Conservation (phyloP, 1,284 basidiomycete species). For the Fomitopsis schrenkii region DNA sequence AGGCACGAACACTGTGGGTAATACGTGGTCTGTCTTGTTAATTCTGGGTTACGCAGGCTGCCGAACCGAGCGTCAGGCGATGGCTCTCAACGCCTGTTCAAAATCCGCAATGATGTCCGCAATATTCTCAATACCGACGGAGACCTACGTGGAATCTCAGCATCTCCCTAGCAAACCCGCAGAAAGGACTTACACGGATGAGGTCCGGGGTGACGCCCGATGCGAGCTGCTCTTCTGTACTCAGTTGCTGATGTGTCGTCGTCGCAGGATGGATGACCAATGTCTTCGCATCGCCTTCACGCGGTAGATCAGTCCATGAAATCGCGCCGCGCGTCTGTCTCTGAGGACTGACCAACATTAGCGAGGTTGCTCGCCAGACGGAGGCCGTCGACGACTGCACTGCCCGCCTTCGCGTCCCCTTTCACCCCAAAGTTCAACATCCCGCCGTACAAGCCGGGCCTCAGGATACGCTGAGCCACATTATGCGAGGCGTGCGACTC, state of each 20-base stretch:
- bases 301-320: background rate
- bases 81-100: slow-evolving; percentile 47
- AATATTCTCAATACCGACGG: slow-evolving; percentile 80
- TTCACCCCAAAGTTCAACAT: slow-evolving; percentile 82
- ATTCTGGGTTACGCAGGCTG: no score
- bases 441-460: slow-evolving; percentile 66
- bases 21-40: no score
- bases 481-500: slow-evolving; percentile 59
- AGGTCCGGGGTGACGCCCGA: slow-evolving; percentile 81
- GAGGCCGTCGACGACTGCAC: slow-evolving; percentile 70
- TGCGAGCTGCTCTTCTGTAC: slow-evolving; percentile 59
- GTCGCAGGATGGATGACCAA: slow-evolving; percentile 81
- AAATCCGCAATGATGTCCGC: slow-evolving; percentile 86
- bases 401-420: slow-evolving; percentile 57
- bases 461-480: slow-evolving; percentile 56
- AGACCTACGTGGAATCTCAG: background rate
- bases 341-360: slow-evolving; percentile 55
- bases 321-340: background rate
- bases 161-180: background rate
- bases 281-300: slow-evolving; percentile 66
- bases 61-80: slow-evolving; percentile 1
- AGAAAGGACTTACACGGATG: slow-evolving; percentile 20
- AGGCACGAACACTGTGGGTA: no score
- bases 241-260: slow-evolving; percentile 83
- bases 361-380: slow-evolving; percentile 75